A percentile compares a stretch with the other conserved stretches of the same genome.
Conservation (phyloP, 2,329 filamentous ascomycete genomes). For the Fusarium cyanostomum region DNA sequence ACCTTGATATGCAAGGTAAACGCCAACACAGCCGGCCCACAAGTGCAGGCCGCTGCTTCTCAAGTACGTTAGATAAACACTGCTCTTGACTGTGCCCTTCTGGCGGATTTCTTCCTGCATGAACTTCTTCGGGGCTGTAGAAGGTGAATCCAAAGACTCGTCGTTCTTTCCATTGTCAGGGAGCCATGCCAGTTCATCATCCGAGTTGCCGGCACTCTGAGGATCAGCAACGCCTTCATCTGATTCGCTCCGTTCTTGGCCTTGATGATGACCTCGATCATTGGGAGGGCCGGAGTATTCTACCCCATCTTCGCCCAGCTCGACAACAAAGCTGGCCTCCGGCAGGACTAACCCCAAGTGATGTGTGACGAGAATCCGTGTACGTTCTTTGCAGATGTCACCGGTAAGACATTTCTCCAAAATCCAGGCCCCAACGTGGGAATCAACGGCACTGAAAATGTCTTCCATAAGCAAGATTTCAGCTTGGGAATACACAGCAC, state of each 20-base stretch:
- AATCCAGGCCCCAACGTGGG: conserved; percentile 79
- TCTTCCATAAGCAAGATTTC: conserved; percentile 81
- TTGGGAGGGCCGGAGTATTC: conserved; percentile 48
- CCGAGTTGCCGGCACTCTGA: conserved; percentile 61
- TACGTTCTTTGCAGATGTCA: conserved; percentile 72
- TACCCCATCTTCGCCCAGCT: conserved; percentile 73
- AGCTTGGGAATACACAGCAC: conserved; percentile 80
- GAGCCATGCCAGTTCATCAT: conserved; percentile 53
- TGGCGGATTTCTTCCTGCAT: conserved; percentile 77
- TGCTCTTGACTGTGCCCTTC: conserved; percentile 71
- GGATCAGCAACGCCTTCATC: conserved; percentile 54
- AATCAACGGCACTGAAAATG: conserved; percentile 83
- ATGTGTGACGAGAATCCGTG: conserved; percentile 83
- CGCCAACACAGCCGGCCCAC: conserved; percentile 62
- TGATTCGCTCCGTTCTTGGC: background rate
- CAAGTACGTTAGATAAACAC: conserved; percentile 73
- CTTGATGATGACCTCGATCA: background rate
- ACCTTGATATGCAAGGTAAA: conserved; percentile 63
- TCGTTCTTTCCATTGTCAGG: conserved; percentile 48
- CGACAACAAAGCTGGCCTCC: conserved; percentile 75
- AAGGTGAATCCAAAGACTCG: conserved; percentile 1
- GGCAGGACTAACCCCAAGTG: conserved; percentile 76
- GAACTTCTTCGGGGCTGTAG: conserved; percentile 70
- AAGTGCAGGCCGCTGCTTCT: conserved; percentile 67
- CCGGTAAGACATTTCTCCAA: conserved; percentile 79